A percentile compares a stretch with the other conserved stretches of the same genome.
Evolutionary conservation across 2,329 filamentous ascomycete genomes (phyloP).

Genomic region (Diaporthe helianthi): DNA sequence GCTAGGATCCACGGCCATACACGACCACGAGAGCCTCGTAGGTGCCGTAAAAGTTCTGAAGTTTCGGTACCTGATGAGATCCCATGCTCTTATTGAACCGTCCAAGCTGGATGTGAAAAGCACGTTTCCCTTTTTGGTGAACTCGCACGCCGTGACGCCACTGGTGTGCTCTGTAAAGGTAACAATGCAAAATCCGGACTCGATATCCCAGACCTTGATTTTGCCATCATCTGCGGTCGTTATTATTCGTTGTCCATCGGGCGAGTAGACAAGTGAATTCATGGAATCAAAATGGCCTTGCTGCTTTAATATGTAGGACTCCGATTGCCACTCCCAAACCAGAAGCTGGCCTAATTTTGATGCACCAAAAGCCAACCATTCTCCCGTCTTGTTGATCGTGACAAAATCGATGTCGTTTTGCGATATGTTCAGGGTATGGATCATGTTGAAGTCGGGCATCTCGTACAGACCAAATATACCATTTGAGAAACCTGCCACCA

Average conservation of each 20-base stretch:
- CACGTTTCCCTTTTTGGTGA: constrained; percentile 93
- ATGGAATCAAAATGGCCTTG: constrained; percentile 97
- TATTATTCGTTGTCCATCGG: constrained; percentile 90
- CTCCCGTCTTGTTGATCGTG: constrained; percentile 90
- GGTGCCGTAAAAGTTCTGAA: constrained; percentile 97
- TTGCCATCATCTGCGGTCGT: constrained; percentile 97
- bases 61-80: constrained; percentile 93
- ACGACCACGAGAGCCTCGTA: constrained; percentile 89
- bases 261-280: constrained; percentile 91
- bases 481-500: constrained; percentile 96
- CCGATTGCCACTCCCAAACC: constrained; percentile 99
- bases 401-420: constrained; percentile 97
- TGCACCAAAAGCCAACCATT: constrained; percentile 97
- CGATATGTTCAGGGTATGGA: constrained; percentile 91
- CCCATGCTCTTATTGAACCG: constrained; percentile 94
- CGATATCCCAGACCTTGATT: constrained; percentile 97
- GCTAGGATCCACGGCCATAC: constrained; percentile 93
- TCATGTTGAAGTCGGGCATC: constrained; percentile 92
- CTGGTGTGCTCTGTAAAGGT: constrained; percentile 98
- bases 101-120: constrained; percentile 95
- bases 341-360: constrained; percentile 95
- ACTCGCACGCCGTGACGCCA: constrained; percentile 92
- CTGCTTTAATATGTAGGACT: constrained; percentile 98
- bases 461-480: constrained; percentile 95
- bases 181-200: constrained; percentile 96